These are phyloP conservation scores for Aureobasidium lini DNA, from an alignment of 2,329 filamentous ascomycete species.

Conservation along the genomic window DNA sequence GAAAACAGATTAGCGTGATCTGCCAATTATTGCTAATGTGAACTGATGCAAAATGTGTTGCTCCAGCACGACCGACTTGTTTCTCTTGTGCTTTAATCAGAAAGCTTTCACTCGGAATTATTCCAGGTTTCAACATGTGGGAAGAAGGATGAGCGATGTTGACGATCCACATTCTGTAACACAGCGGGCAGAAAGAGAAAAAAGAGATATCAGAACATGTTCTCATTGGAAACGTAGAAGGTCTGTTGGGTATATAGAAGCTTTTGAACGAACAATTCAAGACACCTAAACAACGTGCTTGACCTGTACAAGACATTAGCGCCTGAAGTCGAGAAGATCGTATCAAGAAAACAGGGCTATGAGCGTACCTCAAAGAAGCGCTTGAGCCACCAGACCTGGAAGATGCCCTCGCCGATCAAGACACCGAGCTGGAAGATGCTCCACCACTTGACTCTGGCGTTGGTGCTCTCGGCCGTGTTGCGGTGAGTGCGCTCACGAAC, in stretches of 20 bases:
- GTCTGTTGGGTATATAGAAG: constrained; percentile 8
- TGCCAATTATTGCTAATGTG: too few relatives aligned
- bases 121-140: too few relatives aligned
- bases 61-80: too few relatives aligned
- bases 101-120: too few relatives aligned
- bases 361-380: constrained; percentile 79
- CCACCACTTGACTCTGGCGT: constrained; percentile 98
- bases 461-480: constrained; percentile 98
- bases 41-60: too few relatives aligned
- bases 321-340: neutral
- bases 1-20: too few relatives aligned
- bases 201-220: neutral
- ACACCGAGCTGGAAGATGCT: constrained; percentile 91
- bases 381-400: constrained; percentile 99
- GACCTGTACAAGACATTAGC: constrained; percentile 25
- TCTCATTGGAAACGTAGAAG: constrained; percentile 12
- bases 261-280: neutral
- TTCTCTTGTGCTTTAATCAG: too few relatives aligned
- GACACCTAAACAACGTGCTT: constrained; percentile 30
- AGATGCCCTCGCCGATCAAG: constrained; percentile 83
- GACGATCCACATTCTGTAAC: neutral
- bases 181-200: neutral
- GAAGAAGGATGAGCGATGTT: too few relatives aligned
- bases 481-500: constrained; percentile 91
- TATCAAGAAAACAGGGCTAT: constrained; percentile 9